Evolutionary conservation across 768 basidiomycete species (phyloP).

Genomic region (Suillus cothurnatus): DNA sequence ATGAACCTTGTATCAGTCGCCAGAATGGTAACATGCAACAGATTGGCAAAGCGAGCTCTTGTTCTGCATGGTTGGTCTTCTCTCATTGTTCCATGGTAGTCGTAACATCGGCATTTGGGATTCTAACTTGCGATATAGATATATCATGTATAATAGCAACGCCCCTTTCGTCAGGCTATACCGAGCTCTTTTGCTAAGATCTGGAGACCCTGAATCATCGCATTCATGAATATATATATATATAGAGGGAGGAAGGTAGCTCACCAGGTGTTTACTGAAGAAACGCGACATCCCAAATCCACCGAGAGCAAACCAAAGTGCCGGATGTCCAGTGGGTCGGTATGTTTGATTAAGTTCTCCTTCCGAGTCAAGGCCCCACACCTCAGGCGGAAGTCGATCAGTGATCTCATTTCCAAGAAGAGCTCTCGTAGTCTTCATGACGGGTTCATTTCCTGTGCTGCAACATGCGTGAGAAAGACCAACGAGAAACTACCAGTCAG

Average conservation of each 20-base stretch:
- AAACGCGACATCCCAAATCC: not conserved
- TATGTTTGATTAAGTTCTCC: not conserved
- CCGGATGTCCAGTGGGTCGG: slow-evolving; percentile 1
- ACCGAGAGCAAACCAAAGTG: not conserved
- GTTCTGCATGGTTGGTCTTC: slow-evolving; percentile 67
- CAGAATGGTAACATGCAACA: slow-evolving; percentile 83
- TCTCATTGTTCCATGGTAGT: slow-evolving; percentile 60
- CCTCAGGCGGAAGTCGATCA: not conserved
- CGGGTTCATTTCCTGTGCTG: not conserved
- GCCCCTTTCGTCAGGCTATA: not conserved
- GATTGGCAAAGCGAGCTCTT: slow-evolving; percentile 73
- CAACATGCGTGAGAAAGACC: not conserved
- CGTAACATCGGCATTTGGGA: not conserved
- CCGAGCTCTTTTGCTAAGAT: slow-evolving; percentile 1
- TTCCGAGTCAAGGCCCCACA: not conserved
- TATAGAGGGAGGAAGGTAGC: not conserved
- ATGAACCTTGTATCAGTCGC: slow-evolving; percentile 48
- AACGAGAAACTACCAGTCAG: slow-evolving; percentile 17
- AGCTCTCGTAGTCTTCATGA: not conserved
- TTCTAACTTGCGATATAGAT: not conserved
- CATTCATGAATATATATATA: not conserved
- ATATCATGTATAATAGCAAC: not conserved
- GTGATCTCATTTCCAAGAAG: not conserved
- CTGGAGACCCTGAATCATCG: not conserved
- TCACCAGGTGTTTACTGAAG: not conserved